Percentiles rank a stretch among this genome's conserved stretches.
Conservation (phyloP, 1,284 basidiomycete species). For the Neonothopanus nambi region DNA sequence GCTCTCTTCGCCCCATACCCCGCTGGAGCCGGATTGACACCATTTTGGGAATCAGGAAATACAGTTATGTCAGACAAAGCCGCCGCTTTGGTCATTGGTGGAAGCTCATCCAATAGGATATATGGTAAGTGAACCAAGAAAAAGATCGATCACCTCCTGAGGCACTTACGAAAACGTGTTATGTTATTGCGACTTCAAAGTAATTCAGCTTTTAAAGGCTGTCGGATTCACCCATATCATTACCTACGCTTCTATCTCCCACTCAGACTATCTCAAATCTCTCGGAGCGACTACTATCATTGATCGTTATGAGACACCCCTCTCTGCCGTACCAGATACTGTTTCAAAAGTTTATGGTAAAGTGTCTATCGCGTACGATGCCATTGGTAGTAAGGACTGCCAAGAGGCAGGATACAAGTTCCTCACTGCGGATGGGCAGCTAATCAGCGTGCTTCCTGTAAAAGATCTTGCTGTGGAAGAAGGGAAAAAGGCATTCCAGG, state of each 20-base stretch:
- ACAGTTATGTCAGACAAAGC: conserved; percentile 35
- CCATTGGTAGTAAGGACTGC: conserved; percentile 24
- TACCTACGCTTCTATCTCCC: conserved; percentile 47
- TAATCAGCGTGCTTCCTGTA: conserved; percentile 19
- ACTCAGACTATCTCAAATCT: conserved; percentile 42
- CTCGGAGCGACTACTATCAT: conserved; percentile 57
- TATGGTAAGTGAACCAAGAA: conserved; percentile 28
- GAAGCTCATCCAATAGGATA: conserved; percentile 29
- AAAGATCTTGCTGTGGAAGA: conserved; percentile 19
- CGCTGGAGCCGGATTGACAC: conserved; percentile 30
- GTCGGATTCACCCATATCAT: conserved; percentile 57
- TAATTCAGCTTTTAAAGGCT: conserved; percentile 55
- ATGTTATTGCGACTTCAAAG: too few relatives aligned
- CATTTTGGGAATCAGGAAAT: conserved; percentile 26
- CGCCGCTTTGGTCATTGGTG: conserved; percentile 30
- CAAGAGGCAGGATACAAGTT: conserved; percentile 22
- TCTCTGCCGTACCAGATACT: conserved; percentile 26
- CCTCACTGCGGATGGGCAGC: conserved; percentile 26
- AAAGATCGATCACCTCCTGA: too few relatives aligned
- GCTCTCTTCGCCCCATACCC: conserved; percentile 37
- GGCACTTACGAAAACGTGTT: too few relatives aligned
- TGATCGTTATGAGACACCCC: conserved; percentile 38
- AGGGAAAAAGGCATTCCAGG: conserved; percentile 24
- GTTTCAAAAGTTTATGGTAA: conserved; percentile 29
- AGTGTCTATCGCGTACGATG: conserved; percentile 42